Percentiles rank a stretch among this genome's conserved stretches.
These are phyloP conservation scores for Geum urbanum DNA, from an alignment of 306 rosid species.

Conservation along the genomic window DNA sequence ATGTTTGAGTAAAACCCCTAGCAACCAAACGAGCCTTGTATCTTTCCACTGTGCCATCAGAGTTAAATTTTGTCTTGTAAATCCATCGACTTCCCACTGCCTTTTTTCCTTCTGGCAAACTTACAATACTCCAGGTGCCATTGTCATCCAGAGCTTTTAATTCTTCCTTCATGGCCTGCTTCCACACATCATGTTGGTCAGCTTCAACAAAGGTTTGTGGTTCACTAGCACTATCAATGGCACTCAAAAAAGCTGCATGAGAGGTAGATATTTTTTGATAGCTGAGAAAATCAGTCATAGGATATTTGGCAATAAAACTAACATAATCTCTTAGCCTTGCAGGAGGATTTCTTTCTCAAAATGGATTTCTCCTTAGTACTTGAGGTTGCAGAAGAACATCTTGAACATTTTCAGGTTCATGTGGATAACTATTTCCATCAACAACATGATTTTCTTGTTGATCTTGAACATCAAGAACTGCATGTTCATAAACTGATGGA, in stretches of 20 bases:
- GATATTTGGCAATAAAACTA: background rate
- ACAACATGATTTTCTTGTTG: background rate
- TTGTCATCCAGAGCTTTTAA: background rate
- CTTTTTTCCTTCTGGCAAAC: background rate
- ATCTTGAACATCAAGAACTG: background rate
- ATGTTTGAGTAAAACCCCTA: background rate
- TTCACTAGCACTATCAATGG: background rate
- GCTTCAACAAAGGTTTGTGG: background rate
- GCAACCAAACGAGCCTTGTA: background rate
- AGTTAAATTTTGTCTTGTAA: background rate
- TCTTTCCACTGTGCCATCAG: background rate
- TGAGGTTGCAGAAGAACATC: background rate
- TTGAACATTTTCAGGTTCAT: background rate
- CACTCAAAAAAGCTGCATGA: background rate
- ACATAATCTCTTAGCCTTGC: background rate
- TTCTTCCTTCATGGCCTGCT: background rate
- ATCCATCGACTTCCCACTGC: background rate
- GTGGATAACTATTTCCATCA: background rate
- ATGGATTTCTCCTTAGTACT: background rate
- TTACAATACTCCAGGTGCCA: background rate
- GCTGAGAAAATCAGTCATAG: background rate
- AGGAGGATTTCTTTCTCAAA: background rate
- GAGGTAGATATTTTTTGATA: background rate
- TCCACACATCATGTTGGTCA: background rate
- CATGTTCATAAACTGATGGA: no score